phyloP scores from a whole-genome alignment of 1,284 basidiomycete genomes.

The Marasmius tenuissimus region DNA sequence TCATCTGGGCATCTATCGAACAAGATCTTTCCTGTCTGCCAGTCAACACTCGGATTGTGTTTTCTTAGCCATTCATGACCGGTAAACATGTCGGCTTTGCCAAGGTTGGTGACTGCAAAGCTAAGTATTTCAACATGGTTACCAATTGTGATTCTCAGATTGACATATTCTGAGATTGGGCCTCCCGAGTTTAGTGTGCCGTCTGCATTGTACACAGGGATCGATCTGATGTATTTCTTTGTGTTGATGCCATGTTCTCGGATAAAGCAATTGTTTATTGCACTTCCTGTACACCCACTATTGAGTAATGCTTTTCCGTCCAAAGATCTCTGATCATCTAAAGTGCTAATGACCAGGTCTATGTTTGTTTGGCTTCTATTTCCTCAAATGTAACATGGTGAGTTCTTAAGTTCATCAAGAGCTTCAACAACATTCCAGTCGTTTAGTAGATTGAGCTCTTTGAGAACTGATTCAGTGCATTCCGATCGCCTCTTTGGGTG shows the following conservation, averaged over 20 bases:
- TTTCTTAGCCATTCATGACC: conserved; percentile 26
- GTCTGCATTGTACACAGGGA: conserved; percentile 6
- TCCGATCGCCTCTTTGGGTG: neutral
- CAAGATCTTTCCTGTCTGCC: conserved; percentile 18
- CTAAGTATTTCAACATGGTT: conserved; percentile 1
- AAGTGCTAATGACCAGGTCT: neutral
- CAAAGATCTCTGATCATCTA: neutral
- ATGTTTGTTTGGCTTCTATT: neutral
- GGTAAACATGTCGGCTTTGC: conserved; percentile 23
- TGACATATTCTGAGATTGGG: neutral
- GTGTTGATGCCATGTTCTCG: neutral
- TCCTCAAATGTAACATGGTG: neutral
- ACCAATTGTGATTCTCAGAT: neutral
- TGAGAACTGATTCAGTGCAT: neutral
- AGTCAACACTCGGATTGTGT: conserved; percentile 29
- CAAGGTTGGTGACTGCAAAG: conserved; percentile 24
- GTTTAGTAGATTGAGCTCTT: neutral
- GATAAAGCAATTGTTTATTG: neutral
- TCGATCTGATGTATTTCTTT: conserved; percentile 2
- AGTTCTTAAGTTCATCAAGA: neutral
- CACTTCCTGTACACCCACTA: neutral
- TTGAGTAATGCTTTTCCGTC: neutral
- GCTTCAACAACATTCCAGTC: neutral
- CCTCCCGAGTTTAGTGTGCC: neutral
- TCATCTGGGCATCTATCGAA: conserved; percentile 22